Base-by-base conservation (phyloP, 148 eudicot genomes). In the Chenopodium quinoa region DNA sequence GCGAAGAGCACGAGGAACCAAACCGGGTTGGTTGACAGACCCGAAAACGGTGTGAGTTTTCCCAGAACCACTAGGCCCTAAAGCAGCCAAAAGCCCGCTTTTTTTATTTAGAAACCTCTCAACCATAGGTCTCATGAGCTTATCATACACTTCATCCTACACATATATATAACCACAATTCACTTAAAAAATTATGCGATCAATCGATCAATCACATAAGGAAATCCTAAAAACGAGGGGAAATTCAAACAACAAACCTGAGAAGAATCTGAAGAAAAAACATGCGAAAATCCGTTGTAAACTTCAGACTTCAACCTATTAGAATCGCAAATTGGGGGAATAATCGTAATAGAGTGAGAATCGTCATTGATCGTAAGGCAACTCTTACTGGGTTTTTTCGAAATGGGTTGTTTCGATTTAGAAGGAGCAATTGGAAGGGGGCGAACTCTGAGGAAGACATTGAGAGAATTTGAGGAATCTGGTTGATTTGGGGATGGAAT, bases 31-130 rank as follows among this genome's bases (percentile, higher is more conserved):
- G 84, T 97, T 90, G 9, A 82, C 79, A 63, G 89, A 83, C 71
- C 99, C 99, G 74, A 95, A 93, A 29, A 95, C 89, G 0, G 99
- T 93, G 79, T 95, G 91, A 4, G 99, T 95, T 84, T 95, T 95
- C 2, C 99, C 99, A 2, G 99, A 95, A 34, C 99, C 99, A 89
- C 92, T 95, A 2, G 99, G 97, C 32, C 99, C 99, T 73, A 93
- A 65, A 16, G 99, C 97, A 50, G 93, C 97, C 84, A 95, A 81
- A 84, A 93, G 87, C n/a, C 94, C 92, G 48, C 94, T 91, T 81
- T 78, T 93, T 14, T 97, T 97, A 34, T 74, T 82, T 0, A 93
- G 75, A 76, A 95, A 93, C 44, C 93, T 97, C 12, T 92, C 92
- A 7, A 95, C 97, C 56, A 92, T 44, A 0, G 94, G 97, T 29